These are phyloP conservation scores for Penicillium odoratum DNA, from an alignment of 495 filamentous ascomycete species.

Conservation along the genomic window DNA sequence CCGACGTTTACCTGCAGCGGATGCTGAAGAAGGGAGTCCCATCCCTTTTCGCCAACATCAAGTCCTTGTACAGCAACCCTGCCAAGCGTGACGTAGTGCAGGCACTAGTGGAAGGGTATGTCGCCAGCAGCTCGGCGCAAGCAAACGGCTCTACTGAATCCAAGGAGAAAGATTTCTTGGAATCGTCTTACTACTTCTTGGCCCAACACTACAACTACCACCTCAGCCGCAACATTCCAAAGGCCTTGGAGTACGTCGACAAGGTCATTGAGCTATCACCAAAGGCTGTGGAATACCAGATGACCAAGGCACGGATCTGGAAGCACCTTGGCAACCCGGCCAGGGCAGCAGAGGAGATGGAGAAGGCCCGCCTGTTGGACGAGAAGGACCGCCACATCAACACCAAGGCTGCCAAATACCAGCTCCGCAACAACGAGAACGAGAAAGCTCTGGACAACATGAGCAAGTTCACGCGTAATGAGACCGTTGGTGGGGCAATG, in stretches of 20 bases:
- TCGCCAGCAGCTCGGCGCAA: constrained; percentile 46
- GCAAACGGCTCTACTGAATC: constrained; percentile 48
- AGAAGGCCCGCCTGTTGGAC: constrained; percentile 80
- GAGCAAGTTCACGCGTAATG: constrained; percentile 92
- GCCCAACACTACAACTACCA: constrained; percentile 96
- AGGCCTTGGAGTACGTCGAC: constrained; percentile 82
- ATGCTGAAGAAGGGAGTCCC: constrained; percentile 97
- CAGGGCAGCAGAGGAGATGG: constrained; percentile 86
- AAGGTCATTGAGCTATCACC: constrained; percentile 73
- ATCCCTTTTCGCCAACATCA: constrained; percentile 93
- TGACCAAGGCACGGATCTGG: constrained; percentile 93
- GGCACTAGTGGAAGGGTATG: constrained; percentile 76
- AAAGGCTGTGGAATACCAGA: constrained; percentile 83
- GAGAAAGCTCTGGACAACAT: constrained; percentile 82
- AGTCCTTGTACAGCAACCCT: constrained; percentile 77
- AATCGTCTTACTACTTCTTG: constrained; percentile 85
- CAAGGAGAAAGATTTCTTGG: constrained; percentile 61
- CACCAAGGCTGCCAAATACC: constrained; percentile 96
- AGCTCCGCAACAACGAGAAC: constrained; percentile 87
- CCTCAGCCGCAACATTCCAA: constrained; percentile 76
- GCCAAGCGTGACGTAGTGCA: constrained; percentile 75
- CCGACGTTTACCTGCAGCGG: constrained; percentile 75
- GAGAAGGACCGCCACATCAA: constrained; percentile 95
- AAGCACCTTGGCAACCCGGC: constrained; percentile 83
- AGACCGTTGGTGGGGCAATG: constrained; percentile 82